Evolutionary conservation across 75 land plant species (phyloP), one percentile per base, ranked within the genome.

Genomic region (Picea sitchensis): DNA sequence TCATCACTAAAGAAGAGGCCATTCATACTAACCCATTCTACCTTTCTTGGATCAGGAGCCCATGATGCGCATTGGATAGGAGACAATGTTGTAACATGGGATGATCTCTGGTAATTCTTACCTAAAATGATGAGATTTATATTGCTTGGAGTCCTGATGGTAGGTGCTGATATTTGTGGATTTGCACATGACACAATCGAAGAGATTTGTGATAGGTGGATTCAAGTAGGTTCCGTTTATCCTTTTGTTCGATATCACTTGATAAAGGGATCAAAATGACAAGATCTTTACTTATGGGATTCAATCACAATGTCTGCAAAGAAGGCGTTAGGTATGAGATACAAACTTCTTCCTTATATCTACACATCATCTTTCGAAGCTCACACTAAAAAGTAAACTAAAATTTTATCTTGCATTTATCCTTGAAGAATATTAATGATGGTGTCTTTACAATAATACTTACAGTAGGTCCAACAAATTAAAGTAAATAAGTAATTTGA

Each of bases 11-110:
- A 85, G 7, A 91, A 93, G 78, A 75, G 95, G 11, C 95, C 95
- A 0, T 94, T 94, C 78, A 81, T 94, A 38, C 79, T 94, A 2
- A 73, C 96, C 0, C 84, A 95, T 21, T 94, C 97, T 12, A 91
- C 87, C 23, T 93, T 81, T 67, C 89, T 89, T 14, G 97, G 97
- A 6, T 82, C 92, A 0, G 97, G 97, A 23, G 59, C 80, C 2
- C 87, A 88, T 65, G 86, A 87, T 1, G 97, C 95, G 2, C 97
- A 94, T 58, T 94, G 95, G 97, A 89, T 93, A 0, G 95, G 97
- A 2, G 97, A 94, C 74, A 94, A 94, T 79, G 57, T 85, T 67
- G 97, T 89, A n/a, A 87, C 93, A 0, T 94, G 93, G 93, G 80
- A 93, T 2, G 86, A 94, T 76, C 81, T 94, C 59, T 77, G 77